Base-by-base conservation (phyloP, 495 filamentous ascomycete species). In the Sabuloglossum arenarium region DNA sequence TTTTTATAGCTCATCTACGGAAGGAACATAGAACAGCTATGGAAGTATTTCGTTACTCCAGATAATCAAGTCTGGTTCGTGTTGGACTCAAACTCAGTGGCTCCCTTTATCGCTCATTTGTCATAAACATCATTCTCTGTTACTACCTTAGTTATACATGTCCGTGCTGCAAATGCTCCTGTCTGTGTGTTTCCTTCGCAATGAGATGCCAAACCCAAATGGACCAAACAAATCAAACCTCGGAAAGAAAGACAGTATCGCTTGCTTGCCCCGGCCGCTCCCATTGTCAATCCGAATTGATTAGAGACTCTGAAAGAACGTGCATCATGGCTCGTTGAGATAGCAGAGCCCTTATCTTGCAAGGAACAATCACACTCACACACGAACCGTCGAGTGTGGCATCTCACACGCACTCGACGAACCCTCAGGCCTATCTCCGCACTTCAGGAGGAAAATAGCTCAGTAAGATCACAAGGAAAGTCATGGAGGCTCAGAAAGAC, bases 131-230 rank as follows among this genome's bases (percentile, higher is more conserved):
- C 47, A 29, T 51, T 28, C 28, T 51, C 28, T 51, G 47, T 51
- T 51, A 30, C 47, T 51, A 51, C 47, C 47, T 27, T 51, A 51
- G 23, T 51, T 21, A 51, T 51, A 51, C 47, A 51, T 51, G 47
- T 51, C 47, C 47, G 47, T 51, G 25, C 47, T 3, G 47, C 16
- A n/a, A 29, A 51, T 51, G 47, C 47, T 51, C 47, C 47, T 51
- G 47, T 29, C 47, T 51, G 47, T 39, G 34, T 47, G 19, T 51
- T 51, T 51, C 47, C 47, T 27, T 51, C 47, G 47, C 47, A 51
- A 51, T 51, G 47, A 51, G 47, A 51, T 51, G 28, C 39, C 28
- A 51, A 51, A 51, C 23, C 47, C 47, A 51, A 30, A 51, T 14
- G 24, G 47, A 51, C 47, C 24, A 51, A 51, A 51, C 23, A 51